These are phyloP conservation scores for Blepharisma stoltei DNA, from an alignment of 73 alveolate species.

Conservation along the genomic window DNA sequence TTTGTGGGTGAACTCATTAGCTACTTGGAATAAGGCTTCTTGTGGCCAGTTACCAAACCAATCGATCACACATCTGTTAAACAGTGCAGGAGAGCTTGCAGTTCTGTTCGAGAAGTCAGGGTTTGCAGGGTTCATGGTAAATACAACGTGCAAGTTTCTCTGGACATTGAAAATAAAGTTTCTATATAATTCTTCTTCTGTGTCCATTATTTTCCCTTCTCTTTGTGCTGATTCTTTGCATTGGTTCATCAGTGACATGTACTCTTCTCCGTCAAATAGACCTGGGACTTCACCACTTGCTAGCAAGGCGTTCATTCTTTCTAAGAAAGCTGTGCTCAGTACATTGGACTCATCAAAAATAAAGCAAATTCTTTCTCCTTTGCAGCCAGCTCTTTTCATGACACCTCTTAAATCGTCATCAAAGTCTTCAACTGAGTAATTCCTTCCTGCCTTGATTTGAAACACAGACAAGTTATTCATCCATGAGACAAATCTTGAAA, in stretches of 20 bases:
- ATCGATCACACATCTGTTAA: slow-evolving; percentile 97
- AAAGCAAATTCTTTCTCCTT: slow-evolving; percentile 97
- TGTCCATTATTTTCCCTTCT: slow-evolving; percentile 86
- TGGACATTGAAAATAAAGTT: slow-evolving; percentile 93
- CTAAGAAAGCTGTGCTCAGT: slow-evolving; percentile 98
- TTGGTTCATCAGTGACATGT: slow-evolving; percentile 87
- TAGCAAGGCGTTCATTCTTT: slow-evolving; percentile 98
- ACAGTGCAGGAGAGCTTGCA: slow-evolving; percentile 98
- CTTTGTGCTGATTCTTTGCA: slow-evolving; percentile 82
- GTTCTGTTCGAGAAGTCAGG: slow-evolving; percentile 99
- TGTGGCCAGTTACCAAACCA: slow-evolving; percentile 99
- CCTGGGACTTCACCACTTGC: slow-evolving; percentile 99
- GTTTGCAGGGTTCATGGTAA: slow-evolving; percentile 99
- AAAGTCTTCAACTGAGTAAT: slow-evolving; percentile 94
- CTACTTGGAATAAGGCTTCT: slow-evolving; percentile 91
- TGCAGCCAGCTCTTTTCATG: slow-evolving; percentile 96
- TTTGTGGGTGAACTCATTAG: slow-evolving; percentile 87
- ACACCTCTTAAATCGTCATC: slow-evolving; percentile 98
- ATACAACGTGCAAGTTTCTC: slow-evolving; percentile 97
- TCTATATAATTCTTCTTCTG: slow-evolving; percentile 96
- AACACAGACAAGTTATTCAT: slow-evolving; percentile 93
- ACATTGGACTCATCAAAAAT: slow-evolving; percentile 99
- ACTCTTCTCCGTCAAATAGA: slow-evolving; percentile 99
- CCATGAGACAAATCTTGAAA: slow-evolving; percentile 98
- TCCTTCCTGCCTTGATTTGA: slow-evolving; percentile 99